Conservation (phyloP, 2,329 filamentous ascomycete genomes). For the Cytospora paraplurivora region DNA sequence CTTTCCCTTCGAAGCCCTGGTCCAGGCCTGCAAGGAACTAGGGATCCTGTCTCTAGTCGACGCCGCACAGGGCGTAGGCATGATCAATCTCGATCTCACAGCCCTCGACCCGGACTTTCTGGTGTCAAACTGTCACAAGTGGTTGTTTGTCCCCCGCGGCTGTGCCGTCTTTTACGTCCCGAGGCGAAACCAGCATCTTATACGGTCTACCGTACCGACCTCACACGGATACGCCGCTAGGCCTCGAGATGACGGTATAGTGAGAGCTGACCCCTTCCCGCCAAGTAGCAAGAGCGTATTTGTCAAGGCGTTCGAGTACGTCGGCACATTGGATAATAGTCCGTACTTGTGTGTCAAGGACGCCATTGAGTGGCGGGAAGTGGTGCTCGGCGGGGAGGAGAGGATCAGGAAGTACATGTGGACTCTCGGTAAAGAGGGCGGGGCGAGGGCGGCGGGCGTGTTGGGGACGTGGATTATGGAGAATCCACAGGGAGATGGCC, state of each 20-base stretch:
- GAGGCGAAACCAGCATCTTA: slow-evolving; percentile 70
- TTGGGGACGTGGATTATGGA: slow-evolving; percentile 75
- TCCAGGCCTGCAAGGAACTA: slow-evolving; percentile 63
- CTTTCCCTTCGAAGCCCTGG: slow-evolving; percentile 75
- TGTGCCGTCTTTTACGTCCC: slow-evolving; percentile 84
- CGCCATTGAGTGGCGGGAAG: slow-evolving; percentile 69
- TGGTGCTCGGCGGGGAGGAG: slow-evolving; percentile 73
- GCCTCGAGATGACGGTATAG: slow-evolving; percentile 29
- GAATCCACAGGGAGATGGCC: slow-evolving; percentile 55
- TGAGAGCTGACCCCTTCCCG: slow-evolving; percentile 46
- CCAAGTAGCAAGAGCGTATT: slow-evolving; percentile 58
- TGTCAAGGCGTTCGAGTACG: slow-evolving; percentile 72
- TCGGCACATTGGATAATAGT: slow-evolving; percentile 73
- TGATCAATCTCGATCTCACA: slow-evolving; percentile 70
- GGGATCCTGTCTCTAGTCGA: slow-evolving; percentile 76
- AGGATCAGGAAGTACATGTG: slow-evolving; percentile 66
- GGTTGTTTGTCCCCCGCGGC: slow-evolving; percentile 79
- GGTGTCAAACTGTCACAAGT: slow-evolving; percentile 86
- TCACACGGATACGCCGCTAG: slow-evolving; percentile 72
- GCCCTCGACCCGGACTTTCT: slow-evolving; percentile 80
- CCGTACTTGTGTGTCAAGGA: slow-evolving; percentile 73
- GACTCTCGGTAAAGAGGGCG: slow-evolving; percentile 65
- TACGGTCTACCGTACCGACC: slow-evolving; percentile 76
- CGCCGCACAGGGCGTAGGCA: slow-evolving; percentile 82
- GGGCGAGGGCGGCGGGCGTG: slow-evolving; percentile 57